These are phyloP conservation scores for Boletus sp. DNA, from an alignment of 768 basidiomycete species.

Conservation along the genomic window DNA sequence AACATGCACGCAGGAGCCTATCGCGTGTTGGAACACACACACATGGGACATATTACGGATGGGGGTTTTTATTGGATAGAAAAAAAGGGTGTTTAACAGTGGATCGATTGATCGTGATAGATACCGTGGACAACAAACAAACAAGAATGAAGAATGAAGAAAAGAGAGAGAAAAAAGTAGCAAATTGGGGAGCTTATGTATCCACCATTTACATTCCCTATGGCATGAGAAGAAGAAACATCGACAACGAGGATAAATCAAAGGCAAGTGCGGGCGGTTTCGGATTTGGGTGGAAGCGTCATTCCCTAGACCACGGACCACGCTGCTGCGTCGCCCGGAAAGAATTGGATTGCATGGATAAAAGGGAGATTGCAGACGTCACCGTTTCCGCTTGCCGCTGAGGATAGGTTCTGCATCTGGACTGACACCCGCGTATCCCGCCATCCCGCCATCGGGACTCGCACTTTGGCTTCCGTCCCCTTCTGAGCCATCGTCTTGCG, in stretches of 20 bases:
- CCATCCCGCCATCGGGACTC: conserved; percentile 15
- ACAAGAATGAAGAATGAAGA: not conserved
- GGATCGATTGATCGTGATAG: conserved; percentile 4
- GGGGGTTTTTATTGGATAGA: not conserved
- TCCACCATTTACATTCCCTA: conserved; percentile 10
- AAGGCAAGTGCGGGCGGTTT: not conserved
- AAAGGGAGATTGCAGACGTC: not conserved
- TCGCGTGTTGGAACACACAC: not conserved
- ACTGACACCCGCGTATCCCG: not conserved
- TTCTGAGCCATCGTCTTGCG: conserved; percentile 20
- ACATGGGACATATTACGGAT: not conserved
- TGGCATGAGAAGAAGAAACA: conserved; percentile 2
- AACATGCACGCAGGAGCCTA: not conserved
- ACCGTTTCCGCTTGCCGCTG: conserved; percentile 27
- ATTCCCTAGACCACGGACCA: not conserved
- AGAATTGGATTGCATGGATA: too few relatives aligned
- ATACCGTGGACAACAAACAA: conserved; percentile 9
- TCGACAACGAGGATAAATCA: not conserved
- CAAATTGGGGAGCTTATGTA: not conserved
- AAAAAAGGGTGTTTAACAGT: not conserved
- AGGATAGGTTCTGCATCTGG: conserved; percentile 10
- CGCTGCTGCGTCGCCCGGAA: too few relatives aligned
- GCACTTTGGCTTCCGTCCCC: conserved; percentile 19
- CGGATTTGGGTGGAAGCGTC: not conserved
- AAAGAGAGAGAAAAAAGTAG: not conserved